Percentiles rank a stretch among this genome's conserved stretches.
These are phyloP conservation scores for Candida ponderosae DNA, from an alignment of 805 yeast species.

Conservation along the genomic window DNA sequence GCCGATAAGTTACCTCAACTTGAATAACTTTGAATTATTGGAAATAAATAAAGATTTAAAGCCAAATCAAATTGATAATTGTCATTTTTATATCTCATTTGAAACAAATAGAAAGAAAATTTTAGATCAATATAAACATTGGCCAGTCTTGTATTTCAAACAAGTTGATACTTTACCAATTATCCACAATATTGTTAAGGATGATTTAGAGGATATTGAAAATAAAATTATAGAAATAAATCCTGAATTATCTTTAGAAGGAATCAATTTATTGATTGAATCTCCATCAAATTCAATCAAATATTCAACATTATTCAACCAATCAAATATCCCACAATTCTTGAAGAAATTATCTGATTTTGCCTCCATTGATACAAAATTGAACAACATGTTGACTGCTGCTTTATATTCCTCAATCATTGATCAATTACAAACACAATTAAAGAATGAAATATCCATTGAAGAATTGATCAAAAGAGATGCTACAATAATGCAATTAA, in stretches of 20 bases:
- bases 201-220: constrained; percentile 1
- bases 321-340: constrained; percentile 16
- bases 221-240: constrained; percentile 19
- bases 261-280: constrained; percentile 15
- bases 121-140: background rate
- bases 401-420: constrained; percentile 10
- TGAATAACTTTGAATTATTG: constrained; percentile 18
- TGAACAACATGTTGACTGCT: constrained; percentile 5
- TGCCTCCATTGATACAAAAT: constrained; percentile 5
- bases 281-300: constrained; percentile 21
- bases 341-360: constrained; percentile 4
- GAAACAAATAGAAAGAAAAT: constrained; percentile 1
- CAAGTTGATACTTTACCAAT: background rate
- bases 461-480: constrained; percentile 11
- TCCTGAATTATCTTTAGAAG: constrained; percentile 15
- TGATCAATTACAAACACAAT: constrained; percentile 9
- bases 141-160: background rate
- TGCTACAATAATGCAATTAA: constrained; percentile 10
- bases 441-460: constrained; percentile 10
- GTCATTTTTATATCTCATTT: constrained; percentile 22
- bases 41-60: constrained; percentile 11
- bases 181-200: background rate
- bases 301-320: constrained; percentile 16
- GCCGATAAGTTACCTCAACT: constrained; percentile 5
- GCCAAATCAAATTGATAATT: constrained; percentile 14